These are phyloP conservation scores for Annona squamosa DNA, from an alignment of 164 flowering plant species.

Conservation along the genomic window DNA sequence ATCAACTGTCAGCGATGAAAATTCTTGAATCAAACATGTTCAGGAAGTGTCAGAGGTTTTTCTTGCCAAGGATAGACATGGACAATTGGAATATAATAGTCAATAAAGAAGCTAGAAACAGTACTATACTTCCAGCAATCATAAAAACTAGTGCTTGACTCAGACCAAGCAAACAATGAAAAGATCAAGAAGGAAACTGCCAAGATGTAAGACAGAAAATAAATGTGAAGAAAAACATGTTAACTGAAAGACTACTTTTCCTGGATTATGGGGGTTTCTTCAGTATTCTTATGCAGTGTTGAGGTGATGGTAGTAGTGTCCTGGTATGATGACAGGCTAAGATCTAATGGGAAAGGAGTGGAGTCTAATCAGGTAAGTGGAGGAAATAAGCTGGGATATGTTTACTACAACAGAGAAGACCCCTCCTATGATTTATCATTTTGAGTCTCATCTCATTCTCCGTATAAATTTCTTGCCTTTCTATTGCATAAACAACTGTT, in stretches of 20 bases:
- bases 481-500: neutral
- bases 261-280: too few relatives aligned
- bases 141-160: too few relatives aligned
- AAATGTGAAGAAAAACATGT: too few relatives aligned
- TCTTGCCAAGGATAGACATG: neutral
- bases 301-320: too few relatives aligned
- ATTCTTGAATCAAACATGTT: too few relatives aligned
- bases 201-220: neutral
- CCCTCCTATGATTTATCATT: neutral
- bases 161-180: neutral
- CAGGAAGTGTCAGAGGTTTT: neutral
- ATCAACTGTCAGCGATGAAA: neutral
- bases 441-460: neutral
- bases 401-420: neutral
- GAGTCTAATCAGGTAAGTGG: too few relatives aligned
- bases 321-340: too few relatives aligned
- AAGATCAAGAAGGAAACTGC: neutral
- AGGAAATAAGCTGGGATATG: too few relatives aligned
- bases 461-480: neutral
- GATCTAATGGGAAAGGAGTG: too few relatives aligned
- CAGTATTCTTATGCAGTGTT: too few relatives aligned
- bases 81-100: too few relatives aligned
- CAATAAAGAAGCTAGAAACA: neutral
- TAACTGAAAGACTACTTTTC: too few relatives aligned
- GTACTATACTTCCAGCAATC: neutral